Percentiles rank a stretch among this genome's conserved stretches.
Evolutionary conservation across 345 rosid genomes (phyloP).

Genomic region (Linum tenue): DNA sequence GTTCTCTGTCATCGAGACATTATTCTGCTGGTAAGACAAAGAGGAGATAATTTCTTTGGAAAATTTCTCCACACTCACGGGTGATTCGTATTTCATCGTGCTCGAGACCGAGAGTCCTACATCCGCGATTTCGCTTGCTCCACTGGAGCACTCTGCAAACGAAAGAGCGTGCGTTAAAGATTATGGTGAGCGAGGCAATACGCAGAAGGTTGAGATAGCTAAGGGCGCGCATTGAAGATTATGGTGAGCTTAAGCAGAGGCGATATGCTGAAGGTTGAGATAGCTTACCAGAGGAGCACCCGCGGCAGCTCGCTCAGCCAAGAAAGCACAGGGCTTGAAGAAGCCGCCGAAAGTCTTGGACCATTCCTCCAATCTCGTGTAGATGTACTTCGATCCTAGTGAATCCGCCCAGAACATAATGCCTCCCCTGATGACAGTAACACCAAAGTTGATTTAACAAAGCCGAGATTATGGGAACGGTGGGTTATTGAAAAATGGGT

Average conservation of each 20-base stretch:
- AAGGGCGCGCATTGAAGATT: too few species aligned
- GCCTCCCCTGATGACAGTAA: conserved; percentile 53
- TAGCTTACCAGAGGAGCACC: conserved; percentile 34
- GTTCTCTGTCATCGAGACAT: too few species aligned
- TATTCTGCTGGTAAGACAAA: too few species aligned
- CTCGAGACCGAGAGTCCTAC: neutral
- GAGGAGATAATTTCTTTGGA: too few species aligned
- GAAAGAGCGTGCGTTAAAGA: neutral
- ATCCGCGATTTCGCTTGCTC: neutral
- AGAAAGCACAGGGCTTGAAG: conserved; percentile 86
- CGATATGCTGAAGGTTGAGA: neutral
- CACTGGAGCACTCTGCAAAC: neutral
- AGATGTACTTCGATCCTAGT: conserved; percentile 61
- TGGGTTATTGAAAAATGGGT: neutral
- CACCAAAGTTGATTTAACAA: neutral
- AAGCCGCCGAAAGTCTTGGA: conserved; percentile 64
- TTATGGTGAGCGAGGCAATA: neutral
- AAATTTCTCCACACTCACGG: too few species aligned
- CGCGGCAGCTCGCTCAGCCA: conserved; percentile 69
- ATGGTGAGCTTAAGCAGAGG: too few species aligned
- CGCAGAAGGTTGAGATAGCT: neutral
- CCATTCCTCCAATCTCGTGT: conserved; percentile 76
- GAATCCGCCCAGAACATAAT: conserved; percentile 90
- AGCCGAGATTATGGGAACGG: neutral
- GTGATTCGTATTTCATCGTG: too few species aligned